Base-by-base conservation (phyloP, 106 monocot genomes). In the Triglochin maritima region DNA sequence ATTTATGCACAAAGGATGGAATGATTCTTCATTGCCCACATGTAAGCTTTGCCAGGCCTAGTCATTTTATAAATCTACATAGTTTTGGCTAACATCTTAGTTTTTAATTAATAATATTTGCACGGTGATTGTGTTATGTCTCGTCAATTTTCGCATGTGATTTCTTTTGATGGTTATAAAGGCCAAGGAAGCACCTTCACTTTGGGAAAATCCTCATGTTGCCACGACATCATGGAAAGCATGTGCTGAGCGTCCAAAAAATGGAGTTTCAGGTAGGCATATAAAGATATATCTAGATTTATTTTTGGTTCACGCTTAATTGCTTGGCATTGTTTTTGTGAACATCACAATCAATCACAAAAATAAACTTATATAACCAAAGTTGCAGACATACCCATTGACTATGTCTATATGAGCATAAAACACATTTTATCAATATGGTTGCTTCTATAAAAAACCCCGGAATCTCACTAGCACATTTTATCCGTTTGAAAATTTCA, bases 201-300 rank as follows among this genome's bases (percentile, higher is more conserved):
- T 98, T 3, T 98, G 96, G 96, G 91, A 98, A 79, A 98, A 92
- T 79, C 88, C 96, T 9, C 64, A 86, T 16, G 76, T 92, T 9
- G 78, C 96, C 7, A 83, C 91, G 4, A 84, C 84, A 4, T 90
- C 91, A 9, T 96, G 96, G 96, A 96, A 91, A 57, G 74, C 90
- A 45, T 96, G 96, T 69, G 96, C 96, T 7, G 96, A 90, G 72
- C 83, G 79, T 16, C 83, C 71, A 3, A 61, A 68, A n/a, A 78
- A 88, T 76, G 83, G 71, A 48, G 62, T 92, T 55, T 89, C 93
- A 72, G 89, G 93, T 59, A 70, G 62, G 9, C 29, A 29, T 0
- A 29, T 29, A 29, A 29, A 55, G 55, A 55, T 55, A n/a, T 3
- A 55, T 55, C 11, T 9, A 8, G 3, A 9, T 55, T 55, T 9